phyloP scores from a whole-genome alignment of 352 stramenopile genomes.

The Phytopythium sindhum region DNA sequence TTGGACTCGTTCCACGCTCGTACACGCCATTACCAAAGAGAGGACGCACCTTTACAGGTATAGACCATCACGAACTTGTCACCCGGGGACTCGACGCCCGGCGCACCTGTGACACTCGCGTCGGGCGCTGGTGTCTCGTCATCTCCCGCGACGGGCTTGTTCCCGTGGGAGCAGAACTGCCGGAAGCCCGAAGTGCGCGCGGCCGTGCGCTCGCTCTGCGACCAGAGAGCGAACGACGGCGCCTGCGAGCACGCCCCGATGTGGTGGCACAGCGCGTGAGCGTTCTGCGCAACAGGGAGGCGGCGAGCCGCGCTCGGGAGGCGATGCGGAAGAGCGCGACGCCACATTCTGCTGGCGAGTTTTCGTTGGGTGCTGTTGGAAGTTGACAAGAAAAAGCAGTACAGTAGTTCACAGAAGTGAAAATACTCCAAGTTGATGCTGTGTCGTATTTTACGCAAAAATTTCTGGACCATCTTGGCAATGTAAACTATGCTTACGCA shows the following conservation, averaged over 20 bases:
- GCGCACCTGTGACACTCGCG: slow-evolving; percentile 22
- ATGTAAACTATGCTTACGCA: too few species aligned
- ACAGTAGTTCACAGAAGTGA: too few species aligned
- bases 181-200: not conserved
- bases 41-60: slow-evolving; percentile 86
- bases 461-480: too few species aligned
- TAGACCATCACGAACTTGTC: slow-evolving; percentile 98
- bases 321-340: not conserved
- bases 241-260: not conserved
- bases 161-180: not conserved
- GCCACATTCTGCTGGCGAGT: not conserved
- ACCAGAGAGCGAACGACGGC: not conserved
- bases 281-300: not conserved
- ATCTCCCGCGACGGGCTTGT: not conserved
- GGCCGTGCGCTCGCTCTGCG: not conserved
- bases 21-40: too few species aligned
- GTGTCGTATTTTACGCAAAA: too few species aligned
- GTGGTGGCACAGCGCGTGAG: not conserved
- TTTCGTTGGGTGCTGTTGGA: too few species aligned
- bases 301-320: not conserved
- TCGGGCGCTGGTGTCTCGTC: not conserved
- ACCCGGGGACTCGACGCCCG: slow-evolving; percentile 72
- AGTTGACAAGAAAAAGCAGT: too few species aligned
- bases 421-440: too few species aligned
- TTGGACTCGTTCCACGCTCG: too few species aligned